Base-by-base conservation (phyloP, 2,329 filamentous ascomycete genomes). In the Ophiostoma sp. region DNA sequence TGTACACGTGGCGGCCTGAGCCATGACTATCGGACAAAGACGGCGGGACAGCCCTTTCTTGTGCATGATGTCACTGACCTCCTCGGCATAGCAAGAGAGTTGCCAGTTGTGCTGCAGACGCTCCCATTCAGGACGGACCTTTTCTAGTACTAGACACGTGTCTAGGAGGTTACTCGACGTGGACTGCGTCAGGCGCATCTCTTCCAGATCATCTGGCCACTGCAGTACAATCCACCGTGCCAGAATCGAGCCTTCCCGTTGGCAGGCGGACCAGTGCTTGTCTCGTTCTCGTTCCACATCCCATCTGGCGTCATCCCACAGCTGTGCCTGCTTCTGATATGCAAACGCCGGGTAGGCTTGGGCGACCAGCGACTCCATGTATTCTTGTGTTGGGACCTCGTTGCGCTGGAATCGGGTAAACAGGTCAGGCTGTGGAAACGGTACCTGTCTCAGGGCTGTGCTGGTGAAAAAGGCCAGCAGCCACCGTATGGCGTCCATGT, bases 51-150 rank as follows among this genome's bases (percentile, higher is more conserved):
- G 2, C 1, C 18, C 60, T 7, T 63, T 11, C 4, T 49, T 11
- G 14, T n/a, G 11, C 45, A 49, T 49, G 11, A 49, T 14, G 6
- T n/a, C 5, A 66, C 86, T 82, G 0, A 83, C 78, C 40, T 77
- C 62, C 8, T 75, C 67, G 0, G 86, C 69, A 71, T 85, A 81
- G 0, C 73, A 55, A 0, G 76, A 79, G 0, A 86, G 76, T 40
- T 82, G 76, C 9, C 77, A 69, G 60, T 87, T 87, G 5, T 79
- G 76, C 16, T 77, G 80, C 0, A 84, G 72, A 0, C 81, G 78
- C 3, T 75, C 70, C 84, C 84, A 87, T 16, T 49, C 45, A 5
- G 7, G 45, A 11, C 14, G 7, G 11, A 49, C 4, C 11, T 11
- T 49, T 5, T 49, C 45, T 16, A 49, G 45, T 6, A 45, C 42